phyloP scores from a whole-genome alignment of 768 basidiomycete genomes.

The Antrodiella citrinella region DNA sequence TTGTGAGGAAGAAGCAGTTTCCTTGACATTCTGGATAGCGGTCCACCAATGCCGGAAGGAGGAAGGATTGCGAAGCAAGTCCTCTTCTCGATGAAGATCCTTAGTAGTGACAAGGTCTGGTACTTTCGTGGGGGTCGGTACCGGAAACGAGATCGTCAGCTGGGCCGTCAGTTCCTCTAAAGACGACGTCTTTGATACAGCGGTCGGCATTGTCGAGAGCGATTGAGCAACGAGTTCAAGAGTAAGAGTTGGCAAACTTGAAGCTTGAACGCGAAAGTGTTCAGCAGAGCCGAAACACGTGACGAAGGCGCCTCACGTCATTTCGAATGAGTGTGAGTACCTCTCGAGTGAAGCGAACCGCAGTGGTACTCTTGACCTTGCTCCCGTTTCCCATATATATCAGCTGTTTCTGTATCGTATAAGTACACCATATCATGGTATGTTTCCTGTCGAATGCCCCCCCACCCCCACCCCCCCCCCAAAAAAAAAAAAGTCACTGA shows the following conservation, averaged over 20 bases:
- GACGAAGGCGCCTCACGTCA: no score
- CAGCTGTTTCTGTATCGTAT: neutral
- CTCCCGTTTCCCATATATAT: neutral
- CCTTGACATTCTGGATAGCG: constrained; percentile 70
- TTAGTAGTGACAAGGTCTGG: constrained; percentile 63
- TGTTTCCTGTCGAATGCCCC: neutral
- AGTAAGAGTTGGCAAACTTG: no score
- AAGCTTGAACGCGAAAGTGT: no score
- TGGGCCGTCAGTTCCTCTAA: constrained; percentile 44
- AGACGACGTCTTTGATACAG: constrained; percentile 40
- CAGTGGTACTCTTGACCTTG: neutral
- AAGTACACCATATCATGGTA: neutral
- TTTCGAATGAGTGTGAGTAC: no score
- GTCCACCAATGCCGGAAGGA: constrained; percentile 94
- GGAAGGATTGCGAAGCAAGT: constrained; percentile 82
- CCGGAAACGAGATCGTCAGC: constrained; percentile 82
- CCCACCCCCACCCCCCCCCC: no score
- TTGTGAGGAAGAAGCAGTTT: constrained; percentile 47
- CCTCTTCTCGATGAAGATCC: constrained; percentile 88
- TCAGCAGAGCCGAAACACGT: no score
- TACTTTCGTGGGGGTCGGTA: constrained; percentile 75
- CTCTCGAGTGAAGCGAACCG: neutral
- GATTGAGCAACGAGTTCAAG: neutral
- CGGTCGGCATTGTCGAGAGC: constrained; percentile 41
- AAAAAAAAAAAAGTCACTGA: neutral